Conservation (phyloP, 495 filamentous ascomycete genomes). For the Neurospora africana region DNA sequence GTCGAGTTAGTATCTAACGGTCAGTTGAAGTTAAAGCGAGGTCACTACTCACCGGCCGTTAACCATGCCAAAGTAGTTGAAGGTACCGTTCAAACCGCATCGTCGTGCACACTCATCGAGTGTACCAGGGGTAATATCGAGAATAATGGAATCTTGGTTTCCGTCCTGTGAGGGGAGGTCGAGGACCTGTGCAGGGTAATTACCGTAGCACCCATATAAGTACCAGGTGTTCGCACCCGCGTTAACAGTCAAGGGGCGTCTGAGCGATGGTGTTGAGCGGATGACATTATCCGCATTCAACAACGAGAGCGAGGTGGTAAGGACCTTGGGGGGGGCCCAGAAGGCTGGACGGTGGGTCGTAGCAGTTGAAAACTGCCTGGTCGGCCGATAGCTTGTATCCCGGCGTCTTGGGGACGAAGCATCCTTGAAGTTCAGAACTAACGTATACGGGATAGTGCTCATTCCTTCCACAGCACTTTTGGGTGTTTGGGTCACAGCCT, state of each 20-base stretch:
- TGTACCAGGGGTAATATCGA: background rate
- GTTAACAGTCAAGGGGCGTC: background rate
- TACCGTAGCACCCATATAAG: slow-evolving; percentile 2
- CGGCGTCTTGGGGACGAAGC: slow-evolving; percentile 14
- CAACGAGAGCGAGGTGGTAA: background rate
- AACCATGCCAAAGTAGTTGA: background rate
- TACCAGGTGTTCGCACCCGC: background rate
- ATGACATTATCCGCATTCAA: accelerated
- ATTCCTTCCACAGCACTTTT: slow-evolving; percentile 4
- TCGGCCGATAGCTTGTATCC: slow-evolving; percentile 4
- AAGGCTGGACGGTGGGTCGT: background rate
- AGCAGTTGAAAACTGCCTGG: background rate
- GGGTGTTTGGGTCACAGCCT: background rate
- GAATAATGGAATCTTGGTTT: background rate
- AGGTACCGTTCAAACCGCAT: background rate
- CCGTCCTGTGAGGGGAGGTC: background rate
- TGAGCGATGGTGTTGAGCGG: background rate
- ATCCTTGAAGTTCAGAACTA: slow-evolving; percentile 16
- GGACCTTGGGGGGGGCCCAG: background rate
- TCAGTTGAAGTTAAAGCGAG: background rate
- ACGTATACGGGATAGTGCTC: slow-evolving; percentile 11
- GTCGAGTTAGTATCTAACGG: background rate
- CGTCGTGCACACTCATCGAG: background rate
- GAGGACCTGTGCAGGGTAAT: background rate
- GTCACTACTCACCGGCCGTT: slow-evolving; percentile 1